Conservation (phyloP, 441 rosid genomes). For the Erysimum pusillum region DNA sequence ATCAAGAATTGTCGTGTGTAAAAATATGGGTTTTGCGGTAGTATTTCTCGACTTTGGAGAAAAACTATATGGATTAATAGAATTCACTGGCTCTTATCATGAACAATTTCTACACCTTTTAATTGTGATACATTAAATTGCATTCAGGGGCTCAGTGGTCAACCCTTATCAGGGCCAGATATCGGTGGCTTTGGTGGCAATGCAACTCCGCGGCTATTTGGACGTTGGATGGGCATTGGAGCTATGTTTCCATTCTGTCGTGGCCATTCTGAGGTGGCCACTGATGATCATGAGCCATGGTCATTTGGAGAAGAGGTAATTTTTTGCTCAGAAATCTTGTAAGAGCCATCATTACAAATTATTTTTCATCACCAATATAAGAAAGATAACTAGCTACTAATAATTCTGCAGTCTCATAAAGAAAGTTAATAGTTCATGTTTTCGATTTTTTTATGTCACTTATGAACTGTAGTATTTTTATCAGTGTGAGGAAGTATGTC, state of each 20-base stretch:
- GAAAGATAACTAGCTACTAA: constrained; percentile 3
- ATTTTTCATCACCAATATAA: not conserved
- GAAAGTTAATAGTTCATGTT: not conserved
- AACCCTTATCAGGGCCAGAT: constrained; percentile 97
- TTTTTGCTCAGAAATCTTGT: not conserved
- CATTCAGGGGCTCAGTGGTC: constrained; percentile 92
- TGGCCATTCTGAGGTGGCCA: constrained; percentile 82
- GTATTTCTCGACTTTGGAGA: not conserved
- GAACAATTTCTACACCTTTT: not conserved
- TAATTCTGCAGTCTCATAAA: constrained; percentile 10
- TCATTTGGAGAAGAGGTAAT: constrained; percentile 95
- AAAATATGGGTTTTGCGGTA: not conserved
- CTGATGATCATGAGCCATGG: constrained; percentile 96
- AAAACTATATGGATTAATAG: not conserved
- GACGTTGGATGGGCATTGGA: constrained; percentile 97
- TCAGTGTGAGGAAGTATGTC: constrained; percentile 96
- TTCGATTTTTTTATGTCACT: not conserved
- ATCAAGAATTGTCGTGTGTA: no score
- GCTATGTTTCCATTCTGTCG: constrained; percentile 98
- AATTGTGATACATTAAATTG: constrained; percentile 32
- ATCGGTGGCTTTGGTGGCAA: constrained; percentile 97
- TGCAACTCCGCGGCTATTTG: constrained; percentile 91
- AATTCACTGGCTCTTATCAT: not conserved
- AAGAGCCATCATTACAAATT: not conserved
- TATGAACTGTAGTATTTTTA: constrained; percentile 38